Conservation (phyloP, 345 rosid species). For the Streptanthus diversifolius region DNA sequence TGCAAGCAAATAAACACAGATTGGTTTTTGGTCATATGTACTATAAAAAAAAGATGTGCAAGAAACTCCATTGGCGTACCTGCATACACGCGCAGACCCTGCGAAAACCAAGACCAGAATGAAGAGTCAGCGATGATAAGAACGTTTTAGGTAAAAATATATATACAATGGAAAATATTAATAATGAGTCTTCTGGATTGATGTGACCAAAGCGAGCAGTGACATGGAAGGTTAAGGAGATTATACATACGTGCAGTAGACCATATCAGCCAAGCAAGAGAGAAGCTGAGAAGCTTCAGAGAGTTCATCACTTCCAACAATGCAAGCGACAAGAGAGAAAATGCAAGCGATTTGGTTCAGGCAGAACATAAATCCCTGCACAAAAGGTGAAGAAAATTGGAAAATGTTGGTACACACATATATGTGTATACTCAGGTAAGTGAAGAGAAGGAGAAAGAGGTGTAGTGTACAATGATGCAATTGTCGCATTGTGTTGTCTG, state of each 20-base stretch:
- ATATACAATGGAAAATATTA: conserved; percentile 30
- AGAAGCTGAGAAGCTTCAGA: conserved; percentile 82
- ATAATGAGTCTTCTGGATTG: conserved; percentile 32
- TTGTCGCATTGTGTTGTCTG: conserved; percentile 96
- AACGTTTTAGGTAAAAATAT: conserved; percentile 29
- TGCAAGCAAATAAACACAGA: conserved; percentile 42
- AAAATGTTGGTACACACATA: conserved; percentile 5
- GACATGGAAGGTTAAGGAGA: background rate
- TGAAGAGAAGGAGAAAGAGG: background rate
- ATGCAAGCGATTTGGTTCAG: conserved; percentile 96
- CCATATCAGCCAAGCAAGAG: conserved; percentile 72
- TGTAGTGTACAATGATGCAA: conserved; percentile 75
- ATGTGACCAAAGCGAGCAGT: conserved; percentile 4
- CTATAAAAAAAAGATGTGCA: conserved; percentile 7
- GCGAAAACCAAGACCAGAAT: conserved; percentile 21
- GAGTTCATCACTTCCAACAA: conserved; percentile 88
- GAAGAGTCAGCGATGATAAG: conserved; percentile 16
- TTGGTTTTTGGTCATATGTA: conserved; percentile 15
- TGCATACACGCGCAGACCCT: conserved; percentile 99
- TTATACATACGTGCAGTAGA: conserved; percentile 83
- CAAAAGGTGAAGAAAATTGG: background rate
- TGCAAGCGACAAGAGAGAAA: conserved; percentile 86
- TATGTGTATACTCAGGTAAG: conserved; percentile 12
- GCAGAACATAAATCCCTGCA: conserved; percentile 96
- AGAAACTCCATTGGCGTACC: conserved; percentile 40